Evolutionary conservation across 164 flowering plant species (phyloP), one percentile per base, ranked within the genome.

Genomic region (Annona cherimola): DNA sequence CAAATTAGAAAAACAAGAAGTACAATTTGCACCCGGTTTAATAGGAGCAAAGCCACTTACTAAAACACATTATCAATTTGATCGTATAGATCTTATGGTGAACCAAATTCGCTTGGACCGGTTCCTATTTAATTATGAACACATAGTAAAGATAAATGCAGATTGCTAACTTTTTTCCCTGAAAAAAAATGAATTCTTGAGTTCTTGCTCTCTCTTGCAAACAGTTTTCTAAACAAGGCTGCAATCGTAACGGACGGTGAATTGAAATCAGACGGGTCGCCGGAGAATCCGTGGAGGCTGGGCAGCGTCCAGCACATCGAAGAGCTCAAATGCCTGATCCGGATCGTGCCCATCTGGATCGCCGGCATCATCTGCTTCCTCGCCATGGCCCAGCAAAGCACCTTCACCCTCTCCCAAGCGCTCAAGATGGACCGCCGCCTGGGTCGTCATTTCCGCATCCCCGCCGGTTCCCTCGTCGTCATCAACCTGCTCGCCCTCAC

Each of bases 341-440:
- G 86, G 62, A 72, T 88, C 0, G 63, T 85, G 8, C 90, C 90
- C 4, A 76, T 88, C 4, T 88, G 85, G 84, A 83, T 83, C 1
- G 76, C 93, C 0, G 90, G 88, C 14, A 78, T 87, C n/a, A 69
- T 89, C 4, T 76, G 79, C 83, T 78, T 83, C 74, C 76, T 81
- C 0, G 26, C 91, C 35, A 78, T 84, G 26, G 69, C 69, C 7
- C 94, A 88, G 69, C 90, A 89, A 73, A 69, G 71, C 4, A 91
- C 91, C n/a, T 88, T 82, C 79, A 77, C 82, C 0, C 75, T 89
- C 4, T 78, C 81, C 3, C 94, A 91, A 79, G 94, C 92, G 63
- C 50, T 82, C 55, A 75, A 76, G 44, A 84, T 84, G 87, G 83
- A 89, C 79, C 75, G 90, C 2, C 85, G 81, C 76, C 66, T 91